Conservation (phyloP, 495 filamentous ascomycete species). For the Zalerion maritima region DNA sequence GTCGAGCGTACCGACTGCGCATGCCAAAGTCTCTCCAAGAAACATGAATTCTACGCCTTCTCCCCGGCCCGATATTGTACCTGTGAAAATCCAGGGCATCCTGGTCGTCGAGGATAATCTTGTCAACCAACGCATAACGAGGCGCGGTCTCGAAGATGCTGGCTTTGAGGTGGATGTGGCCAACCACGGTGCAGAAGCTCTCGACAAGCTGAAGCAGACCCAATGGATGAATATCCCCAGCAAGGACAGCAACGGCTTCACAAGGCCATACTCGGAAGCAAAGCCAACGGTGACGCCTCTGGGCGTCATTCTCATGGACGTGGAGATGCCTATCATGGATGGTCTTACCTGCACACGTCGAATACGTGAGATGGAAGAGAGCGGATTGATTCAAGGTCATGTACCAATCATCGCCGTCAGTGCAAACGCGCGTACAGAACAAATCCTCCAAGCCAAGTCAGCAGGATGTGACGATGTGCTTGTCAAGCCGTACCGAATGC, state of each 20-base stretch:
- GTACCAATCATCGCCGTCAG: slow-evolving; percentile 66
- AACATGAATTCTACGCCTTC: slow-evolving; percentile 4
- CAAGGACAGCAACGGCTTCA: slow-evolving; percentile 6
- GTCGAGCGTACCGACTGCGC: slow-evolving; percentile 2
- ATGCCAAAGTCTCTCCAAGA: slow-evolving; percentile 1
- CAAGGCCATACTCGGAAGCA: slow-evolving; percentile 2
- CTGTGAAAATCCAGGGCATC: slow-evolving; percentile 28
- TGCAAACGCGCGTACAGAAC: slow-evolving; percentile 55
- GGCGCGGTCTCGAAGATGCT: slow-evolving; percentile 44
- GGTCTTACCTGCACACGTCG: slow-evolving; percentile 51
- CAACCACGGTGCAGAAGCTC: slow-evolving; percentile 62
- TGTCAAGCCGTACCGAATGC: slow-evolving; percentile 32
- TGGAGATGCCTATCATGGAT: slow-evolving; percentile 79
- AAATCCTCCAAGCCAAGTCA: slow-evolving; percentile 46
- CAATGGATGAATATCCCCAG: slow-evolving; percentile 19
- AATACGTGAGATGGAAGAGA: slow-evolving; percentile 47
- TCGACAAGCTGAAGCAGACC: slow-evolving; percentile 31
- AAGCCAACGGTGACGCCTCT: slow-evolving; percentile 20
- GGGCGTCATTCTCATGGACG: slow-evolving; percentile 61
- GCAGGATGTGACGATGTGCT: slow-evolving; percentile 42
- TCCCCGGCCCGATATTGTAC: no score
- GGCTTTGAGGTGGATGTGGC: slow-evolving; percentile 54
- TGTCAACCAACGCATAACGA: slow-evolving; percentile 57
- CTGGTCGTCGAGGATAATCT: slow-evolving; percentile 68
- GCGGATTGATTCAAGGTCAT: slow-evolving; percentile 31